A percentile compares a stretch with the other conserved stretches of the same genome.
phyloP scores from a whole-genome alignment of 331 rosid genomes.

The Ulmus americana region DNA sequence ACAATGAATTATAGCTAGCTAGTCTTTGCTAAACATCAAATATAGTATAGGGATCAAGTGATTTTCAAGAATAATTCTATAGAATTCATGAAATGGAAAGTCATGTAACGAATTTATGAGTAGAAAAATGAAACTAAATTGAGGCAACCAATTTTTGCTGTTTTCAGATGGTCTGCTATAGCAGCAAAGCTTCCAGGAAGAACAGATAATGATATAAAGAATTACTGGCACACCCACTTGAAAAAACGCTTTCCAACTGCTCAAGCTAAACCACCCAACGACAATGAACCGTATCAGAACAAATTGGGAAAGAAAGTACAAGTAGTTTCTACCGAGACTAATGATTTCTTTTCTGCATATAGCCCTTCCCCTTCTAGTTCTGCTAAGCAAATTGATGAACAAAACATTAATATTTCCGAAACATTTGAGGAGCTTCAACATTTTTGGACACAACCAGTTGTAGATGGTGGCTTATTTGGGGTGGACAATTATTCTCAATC shows the following conservation, averaged over 20 bases:
- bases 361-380: too few relatives aligned
- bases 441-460: slow-evolving; percentile 9
- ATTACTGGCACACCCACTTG: slow-evolving; percentile 34
- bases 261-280: too few relatives aligned
- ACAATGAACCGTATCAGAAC: too few relatives aligned
- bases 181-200: slow-evolving; percentile 36
- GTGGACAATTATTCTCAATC: background rate
- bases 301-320: too few relatives aligned
- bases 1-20: too few relatives aligned
- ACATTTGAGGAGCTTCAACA: slow-evolving; percentile 18
- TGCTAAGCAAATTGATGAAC: background rate
- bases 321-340: too few relatives aligned
- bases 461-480: background rate
- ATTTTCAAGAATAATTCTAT: too few relatives aligned
- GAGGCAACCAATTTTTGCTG: background rate
- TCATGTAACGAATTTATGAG: too few relatives aligned
- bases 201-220: slow-evolving; percentile 40
- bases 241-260: slow-evolving; percentile 10
- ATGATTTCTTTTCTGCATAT: too few relatives aligned
- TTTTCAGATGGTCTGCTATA: slow-evolving; percentile 34
- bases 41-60: too few relatives aligned
- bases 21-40: too few relatives aligned
- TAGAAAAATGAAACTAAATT: background rate
- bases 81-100: too few relatives aligned
- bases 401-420: background rate